Base-by-base conservation (phyloP, 768 basidiomycete genomes). In the Leucocoprinus leucothites region DNA sequence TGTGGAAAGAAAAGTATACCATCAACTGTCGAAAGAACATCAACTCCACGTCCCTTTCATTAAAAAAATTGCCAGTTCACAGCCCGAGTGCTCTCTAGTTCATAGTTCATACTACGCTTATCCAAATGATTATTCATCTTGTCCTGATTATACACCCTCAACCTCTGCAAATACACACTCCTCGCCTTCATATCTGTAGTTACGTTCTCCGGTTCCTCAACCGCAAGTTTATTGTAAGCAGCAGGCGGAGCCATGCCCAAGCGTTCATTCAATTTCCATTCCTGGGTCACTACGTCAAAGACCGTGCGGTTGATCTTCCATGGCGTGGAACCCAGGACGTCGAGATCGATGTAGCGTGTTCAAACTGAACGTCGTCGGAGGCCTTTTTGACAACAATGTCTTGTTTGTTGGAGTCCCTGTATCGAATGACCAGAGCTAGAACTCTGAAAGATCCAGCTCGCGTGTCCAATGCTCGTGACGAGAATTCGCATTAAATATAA, bases 1-100 rank as follows among this genome's bases (percentile, higher is more conserved):
- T 98, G 96, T 0, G 96, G 95, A 48, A 95, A 77, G 71, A 93
- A 98, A 67, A 98, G 86, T 0, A 74, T 83, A 61, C 97, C 96
- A 52, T 84, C 83, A 95, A 97, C 87, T 92, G 56, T 2, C 56
- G 25, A 16, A 46, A 1, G 41, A 44, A 21, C 22, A 55, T 13
- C 5, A 22, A 19, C 41, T 25, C 57, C 31, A 2, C 42, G 24
- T 5, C 36, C 41, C 40, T 36, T 41, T 51, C 22, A 43, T 25
- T 41, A 44, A 47, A 28, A 35, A 21, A 50, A 34, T n/a, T n/a
- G n/a, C n/a, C 9, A n/a, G 78, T 86, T 68, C 66, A 94, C 92
- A 49, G 94, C 86, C 48, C 90, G 81, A 8, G 94, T 94, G 63
- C 98, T 96, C 72, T 98, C 96, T 55, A 99, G 85, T 68, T 94